Evolutionary conservation across 768 basidiomycete species (phyloP).

Genomic region (Cystofilobasidium bisporidii): DNA sequence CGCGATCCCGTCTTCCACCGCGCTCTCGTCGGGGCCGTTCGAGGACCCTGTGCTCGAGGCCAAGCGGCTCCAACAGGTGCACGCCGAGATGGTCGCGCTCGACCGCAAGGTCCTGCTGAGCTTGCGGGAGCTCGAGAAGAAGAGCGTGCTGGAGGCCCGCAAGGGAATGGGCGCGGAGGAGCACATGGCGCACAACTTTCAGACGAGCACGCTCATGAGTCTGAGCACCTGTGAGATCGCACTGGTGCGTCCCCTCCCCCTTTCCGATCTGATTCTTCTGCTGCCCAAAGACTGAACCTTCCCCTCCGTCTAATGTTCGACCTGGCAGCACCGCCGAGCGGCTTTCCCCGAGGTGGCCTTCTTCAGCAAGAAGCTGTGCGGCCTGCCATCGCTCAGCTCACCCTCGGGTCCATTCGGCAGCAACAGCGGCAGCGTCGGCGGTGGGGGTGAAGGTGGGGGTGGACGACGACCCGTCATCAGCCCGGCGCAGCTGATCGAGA

Average conservation of each 20-base stretch:
- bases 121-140: constrained; percentile 13
- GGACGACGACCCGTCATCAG: background rate
- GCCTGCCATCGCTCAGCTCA: constrained; percentile 3
- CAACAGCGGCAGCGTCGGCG: too few relatives aligned
- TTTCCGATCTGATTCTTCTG: too few relatives aligned
- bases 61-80: constrained; percentile 2
- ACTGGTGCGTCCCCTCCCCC: background rate
- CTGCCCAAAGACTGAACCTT: background rate
- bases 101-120: constrained; percentile 17
- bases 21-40: background rate
- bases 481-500: background rate
- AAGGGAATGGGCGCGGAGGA: constrained; percentile 19
- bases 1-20: background rate
- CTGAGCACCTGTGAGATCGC: background rate
- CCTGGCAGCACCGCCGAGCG: constrained; percentile 10
- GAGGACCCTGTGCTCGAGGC: background rate
- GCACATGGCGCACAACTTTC: constrained; percentile 18
- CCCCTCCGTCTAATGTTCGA: background rate
- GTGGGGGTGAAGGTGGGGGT: too few relatives aligned
- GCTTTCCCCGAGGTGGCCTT: constrained; percentile 27
- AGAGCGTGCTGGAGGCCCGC: background rate
- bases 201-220: constrained; percentile 18
- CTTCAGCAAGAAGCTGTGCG: constrained; percentile 21
- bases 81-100: constrained; percentile 22
- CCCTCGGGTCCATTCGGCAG: background rate